phyloP scores from a whole-genome alignment of 345 rosid genomes.

The Carallia brachiata region DNA sequence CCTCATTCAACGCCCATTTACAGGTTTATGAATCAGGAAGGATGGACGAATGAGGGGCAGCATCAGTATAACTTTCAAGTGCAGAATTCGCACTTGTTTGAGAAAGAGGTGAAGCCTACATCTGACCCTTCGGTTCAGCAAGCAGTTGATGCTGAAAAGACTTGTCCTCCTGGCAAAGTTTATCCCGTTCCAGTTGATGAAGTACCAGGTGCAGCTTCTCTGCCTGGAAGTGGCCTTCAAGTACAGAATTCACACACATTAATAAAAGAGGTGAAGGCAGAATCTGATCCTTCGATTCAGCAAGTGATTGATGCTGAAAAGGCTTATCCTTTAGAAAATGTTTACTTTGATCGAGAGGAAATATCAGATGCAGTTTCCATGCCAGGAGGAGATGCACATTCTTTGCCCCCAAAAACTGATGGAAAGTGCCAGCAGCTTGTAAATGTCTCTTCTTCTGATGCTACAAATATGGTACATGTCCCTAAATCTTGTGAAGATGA shows the following conservation, averaged over 20 bases:
- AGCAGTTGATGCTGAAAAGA: slow-evolving; percentile 33
- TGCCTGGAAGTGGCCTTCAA: slow-evolving; percentile 29
- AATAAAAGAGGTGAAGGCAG: slow-evolving; percentile 35
- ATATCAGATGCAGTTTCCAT: slow-evolving; percentile 30
- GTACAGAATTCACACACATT: slow-evolving; percentile 35
- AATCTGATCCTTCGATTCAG: slow-evolving; percentile 36
- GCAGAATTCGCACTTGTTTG: slow-evolving; percentile 33
- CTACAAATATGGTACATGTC: slow-evolving; percentile 36
- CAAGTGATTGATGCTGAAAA: slow-evolving; percentile 37
- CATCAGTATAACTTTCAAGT: slow-evolving; percentile 32
- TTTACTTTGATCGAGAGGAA: slow-evolving; percentile 26
- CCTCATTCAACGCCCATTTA: slow-evolving; percentile 37
- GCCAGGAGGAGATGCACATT: slow-evolving; percentile 34
- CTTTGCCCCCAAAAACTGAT: slow-evolving; percentile 28
- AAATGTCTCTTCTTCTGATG: slow-evolving; percentile 41
- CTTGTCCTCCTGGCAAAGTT: slow-evolving; percentile 27
- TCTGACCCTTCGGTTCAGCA: slow-evolving; percentile 38
- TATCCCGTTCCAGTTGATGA: slow-evolving; percentile 35
- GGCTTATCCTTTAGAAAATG: slow-evolving; percentile 24
- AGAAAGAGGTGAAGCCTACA: slow-evolving; percentile 35
- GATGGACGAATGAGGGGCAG: slow-evolving; percentile 38
- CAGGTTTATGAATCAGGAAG: slow-evolving; percentile 42
- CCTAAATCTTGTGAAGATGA: slow-evolving; percentile 46
- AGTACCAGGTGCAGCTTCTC: slow-evolving; percentile 19
- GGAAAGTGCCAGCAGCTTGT: slow-evolving; percentile 33